A percentile compares a stretch with the other conserved stretches of the same genome.
These are phyloP conservation scores for Tricholomella constricta DNA, from an alignment of 768 basidiomycete genomes.

Conservation along the genomic window DNA sequence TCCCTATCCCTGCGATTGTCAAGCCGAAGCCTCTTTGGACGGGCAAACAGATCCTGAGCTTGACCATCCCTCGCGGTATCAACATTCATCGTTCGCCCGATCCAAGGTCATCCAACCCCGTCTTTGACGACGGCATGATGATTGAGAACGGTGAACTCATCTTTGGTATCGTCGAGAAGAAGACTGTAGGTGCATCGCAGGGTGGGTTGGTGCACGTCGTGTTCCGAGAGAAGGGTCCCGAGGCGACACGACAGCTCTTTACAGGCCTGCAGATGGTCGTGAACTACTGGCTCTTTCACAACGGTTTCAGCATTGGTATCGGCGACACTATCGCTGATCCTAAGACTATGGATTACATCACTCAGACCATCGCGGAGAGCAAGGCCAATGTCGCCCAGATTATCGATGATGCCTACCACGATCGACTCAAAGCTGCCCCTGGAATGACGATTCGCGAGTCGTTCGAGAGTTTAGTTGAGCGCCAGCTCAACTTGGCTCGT, in stretches of 20 bases:
- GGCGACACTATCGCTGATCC: slow-evolving; percentile 97
- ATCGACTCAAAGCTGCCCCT: slow-evolving; percentile 84
- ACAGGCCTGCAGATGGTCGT: slow-evolving; percentile 94
- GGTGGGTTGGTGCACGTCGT: slow-evolving; percentile 96
- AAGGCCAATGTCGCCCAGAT: slow-evolving; percentile 79
- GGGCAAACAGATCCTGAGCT: slow-evolving; percentile 92
- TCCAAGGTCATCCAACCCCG: slow-evolving; percentile 76
- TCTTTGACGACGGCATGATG: slow-evolving; percentile 91
- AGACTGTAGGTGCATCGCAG: slow-evolving; percentile 95
- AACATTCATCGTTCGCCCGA: slow-evolving; percentile 86
- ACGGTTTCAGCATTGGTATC: slow-evolving; percentile 98
- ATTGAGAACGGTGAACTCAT: slow-evolving; percentile 97
- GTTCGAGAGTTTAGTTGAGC: slow-evolving; percentile 91
- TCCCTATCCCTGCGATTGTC: slow-evolving; percentile 92
- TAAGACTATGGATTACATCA: slow-evolving; percentile 86
- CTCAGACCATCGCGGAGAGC: slow-evolving; percentile 75
- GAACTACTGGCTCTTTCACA: slow-evolving; percentile 99
- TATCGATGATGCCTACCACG: slow-evolving; percentile 83
- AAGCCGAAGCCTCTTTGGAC: slow-evolving; percentile 98
- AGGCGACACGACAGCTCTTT: slow-evolving; percentile 87
- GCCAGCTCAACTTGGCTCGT: slow-evolving; percentile 91
- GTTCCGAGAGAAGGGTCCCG: slow-evolving; percentile 96
- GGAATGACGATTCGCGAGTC: slow-evolving; percentile 99
- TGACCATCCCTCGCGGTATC: slow-evolving; percentile 93
- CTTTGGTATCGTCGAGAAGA: slow-evolving; percentile 96